These are phyloP conservation scores for Lactarius tabidus DNA, from an alignment of 768 basidiomycete genomes.

Conservation along the genomic window DNA sequence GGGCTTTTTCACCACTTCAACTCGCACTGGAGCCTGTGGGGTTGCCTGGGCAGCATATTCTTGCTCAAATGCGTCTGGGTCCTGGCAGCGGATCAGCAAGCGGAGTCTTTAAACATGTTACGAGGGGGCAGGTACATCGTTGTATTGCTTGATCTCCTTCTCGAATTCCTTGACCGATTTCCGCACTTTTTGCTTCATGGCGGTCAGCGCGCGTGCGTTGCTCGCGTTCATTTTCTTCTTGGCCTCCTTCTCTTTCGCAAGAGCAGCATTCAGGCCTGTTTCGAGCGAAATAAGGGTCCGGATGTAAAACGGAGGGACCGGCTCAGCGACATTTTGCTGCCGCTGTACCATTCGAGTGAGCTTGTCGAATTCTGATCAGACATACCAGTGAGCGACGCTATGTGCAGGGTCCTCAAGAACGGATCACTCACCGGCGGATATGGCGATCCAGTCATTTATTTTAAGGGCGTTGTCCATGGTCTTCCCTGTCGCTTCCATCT, in stretches of 20 bases:
- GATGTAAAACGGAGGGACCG: conserved; percentile 82
- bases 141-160: conserved; percentile 69
- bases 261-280: conserved; percentile 61
- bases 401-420: background rate
- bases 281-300: conserved; percentile 75
- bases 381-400: conserved; percentile 14
- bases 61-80: conserved; percentile 82
- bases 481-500: conserved; percentile 92
- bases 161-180: conserved; percentile 90
- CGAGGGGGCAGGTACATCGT: conserved; percentile 49
- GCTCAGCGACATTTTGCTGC: conserved; percentile 80
- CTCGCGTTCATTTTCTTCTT: conserved; percentile 96
- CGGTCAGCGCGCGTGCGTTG: conserved; percentile 90
- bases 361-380: conserved; percentile 85
- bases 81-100: conserved; percentile 43
- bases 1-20: conserved; percentile 38
- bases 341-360: conserved; percentile 84
- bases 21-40: conserved; percentile 39
- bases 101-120: background rate
- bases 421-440: conserved; percentile 69
- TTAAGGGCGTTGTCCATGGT: conserved; percentile 91
- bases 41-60: conserved; percentile 58
- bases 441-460: conserved; percentile 95
- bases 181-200: conserved; percentile 97
- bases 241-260: conserved; percentile 84